Evolutionary conservation across 352 stramenopile genomes (phyloP), one percentile per base, ranked within the genome.

Genomic region (Phytophthora syringae): DNA sequence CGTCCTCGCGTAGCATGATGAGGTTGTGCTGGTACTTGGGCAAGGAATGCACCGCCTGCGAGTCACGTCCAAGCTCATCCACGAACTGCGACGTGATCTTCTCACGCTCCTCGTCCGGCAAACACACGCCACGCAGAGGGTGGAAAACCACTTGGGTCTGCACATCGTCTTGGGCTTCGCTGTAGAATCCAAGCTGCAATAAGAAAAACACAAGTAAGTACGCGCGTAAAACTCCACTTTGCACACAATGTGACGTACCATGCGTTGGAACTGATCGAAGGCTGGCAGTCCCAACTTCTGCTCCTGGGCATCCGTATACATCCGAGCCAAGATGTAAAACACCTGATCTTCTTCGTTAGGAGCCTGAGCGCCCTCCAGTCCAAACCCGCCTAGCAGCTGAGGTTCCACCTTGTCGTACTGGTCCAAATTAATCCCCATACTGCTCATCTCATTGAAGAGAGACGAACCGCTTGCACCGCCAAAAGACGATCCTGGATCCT

Each of bases 11-110:
- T 48, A 95, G 64, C 75, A 92, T 84, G 43, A 92, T 79, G 60
- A 95, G 70, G 58, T 92, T 93, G 77, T 93, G 79, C 60, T 93
- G 79, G 60, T 93, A 92, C 77, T 93, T 93, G 28, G 84, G 79
- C 57, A 95, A 66, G 43, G 82, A 91, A 70, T 93, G 86, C 50
- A 95, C 81, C 18, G 83, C 78, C 52, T 86, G 78, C 32, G 86
- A 88, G 64, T 84, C 66, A 16, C 80, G 80, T 30, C 82, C 57
- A 1, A 92, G 70, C 43, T 87, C 79, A 20, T 88, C 61, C 39
- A 77, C 64, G 55, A 93, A 92, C 43, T 75, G 74, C n/a, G 70
- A 75, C 22, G 82, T 86, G 58, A 93, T 89, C 40, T 86, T 73
- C n/a, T 78, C 53, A n/a, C 80, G 69, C 58, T 93, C 84, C 16